A percentile compares a stretch with the other conserved stretches of the same genome.
Conservation (phyloP, 1,284 basidiomycete species). For the Laetiporus sulphureus region DNA sequence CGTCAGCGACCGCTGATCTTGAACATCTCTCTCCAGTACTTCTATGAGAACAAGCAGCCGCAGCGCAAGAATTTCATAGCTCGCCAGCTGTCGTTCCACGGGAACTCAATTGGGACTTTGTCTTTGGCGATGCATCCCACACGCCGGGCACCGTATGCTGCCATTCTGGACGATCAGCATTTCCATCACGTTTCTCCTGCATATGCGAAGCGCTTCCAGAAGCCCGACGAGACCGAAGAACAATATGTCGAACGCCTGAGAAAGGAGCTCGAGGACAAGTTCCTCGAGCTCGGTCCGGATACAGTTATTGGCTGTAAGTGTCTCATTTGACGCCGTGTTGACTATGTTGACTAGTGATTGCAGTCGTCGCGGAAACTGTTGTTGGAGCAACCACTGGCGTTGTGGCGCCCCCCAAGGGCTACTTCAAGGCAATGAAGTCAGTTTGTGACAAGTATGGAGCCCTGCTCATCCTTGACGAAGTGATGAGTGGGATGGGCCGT, state of each 20-base stretch:
- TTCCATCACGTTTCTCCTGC: constrained; percentile 83
- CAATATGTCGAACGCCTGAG: constrained; percentile 71
- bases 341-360: constrained; percentile 4
- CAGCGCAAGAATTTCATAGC: constrained; percentile 74
- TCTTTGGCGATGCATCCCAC: constrained; percentile 59
- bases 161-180: constrained; percentile 52
- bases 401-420: constrained; percentile 69
- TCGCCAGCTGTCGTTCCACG: constrained; percentile 77
- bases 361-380: constrained; percentile 79
- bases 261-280: constrained; percentile 79
- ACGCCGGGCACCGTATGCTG: constrained; percentile 61
- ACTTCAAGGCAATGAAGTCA: constrained; percentile 78
- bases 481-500: constrained; percentile 86
- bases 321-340: too few relatives aligned
- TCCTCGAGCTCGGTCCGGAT: constrained; percentile 71
- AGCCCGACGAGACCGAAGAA: constrained; percentile 62
- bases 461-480: constrained; percentile 82
- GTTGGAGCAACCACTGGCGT: constrained; percentile 80
- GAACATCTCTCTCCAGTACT: constrained; percentile 41
- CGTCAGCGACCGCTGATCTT: constrained; percentile 2
- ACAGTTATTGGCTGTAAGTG: constrained; percentile 72
- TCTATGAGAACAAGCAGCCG: constrained; percentile 59
- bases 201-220: constrained; percentile 75
- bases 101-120: constrained; percentile 72
- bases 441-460: constrained; percentile 86